Conservation (phyloP, 179 eudicot genomes). For the Pouteria campechiana region DNA sequence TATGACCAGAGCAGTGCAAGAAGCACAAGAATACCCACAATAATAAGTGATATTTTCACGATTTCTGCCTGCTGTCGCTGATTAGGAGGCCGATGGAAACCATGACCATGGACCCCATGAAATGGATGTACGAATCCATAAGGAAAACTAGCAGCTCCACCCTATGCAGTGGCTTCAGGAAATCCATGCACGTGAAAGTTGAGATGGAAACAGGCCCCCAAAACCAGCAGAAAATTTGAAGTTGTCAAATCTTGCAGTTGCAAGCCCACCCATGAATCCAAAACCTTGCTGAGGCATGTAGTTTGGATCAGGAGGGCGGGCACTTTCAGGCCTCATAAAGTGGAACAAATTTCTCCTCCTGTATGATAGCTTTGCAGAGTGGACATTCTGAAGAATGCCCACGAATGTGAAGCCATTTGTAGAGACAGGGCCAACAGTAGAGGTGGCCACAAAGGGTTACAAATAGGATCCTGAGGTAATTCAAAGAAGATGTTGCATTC, state of each 20-base stretch:
- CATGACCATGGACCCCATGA: conserved; percentile 36
- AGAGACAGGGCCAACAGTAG: conserved; percentile 80
- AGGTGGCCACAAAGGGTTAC: conserved; percentile 79
- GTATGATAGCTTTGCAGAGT: conserved; percentile 62
- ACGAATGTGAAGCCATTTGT: conserved; percentile 55
- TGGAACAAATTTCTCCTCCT: conserved; percentile 60
- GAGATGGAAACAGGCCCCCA: conserved; percentile 31
- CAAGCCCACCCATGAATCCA: conserved; percentile 38
- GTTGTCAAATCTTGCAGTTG: conserved; percentile 42
- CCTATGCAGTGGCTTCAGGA: conserved; percentile 26
- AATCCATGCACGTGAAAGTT: conserved; percentile 21
- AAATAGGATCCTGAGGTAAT: conserved; percentile 68
- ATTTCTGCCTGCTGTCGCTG: conserved; percentile 12
- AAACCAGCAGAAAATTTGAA: conserved; percentile 43
- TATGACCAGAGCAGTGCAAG: conserved; percentile 10
- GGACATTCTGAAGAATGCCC: conserved; percentile 67
- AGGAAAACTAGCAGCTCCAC: conserved; percentile 17
- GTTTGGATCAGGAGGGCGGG: conserved; percentile 32
- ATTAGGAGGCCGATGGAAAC: conserved; percentile 22
- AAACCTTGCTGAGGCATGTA: conserved; percentile 31
- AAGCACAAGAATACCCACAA: conserved; percentile 13
- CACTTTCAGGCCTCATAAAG: conserved; percentile 72
- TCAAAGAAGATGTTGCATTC: conserved; percentile 81
- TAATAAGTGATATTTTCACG: conserved; percentile 16
- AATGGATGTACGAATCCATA: conserved; percentile 14